phyloP scores from a whole-genome alignment of 1,284 basidiomycete genomes.

The Austropuccinia psidii region DNA sequence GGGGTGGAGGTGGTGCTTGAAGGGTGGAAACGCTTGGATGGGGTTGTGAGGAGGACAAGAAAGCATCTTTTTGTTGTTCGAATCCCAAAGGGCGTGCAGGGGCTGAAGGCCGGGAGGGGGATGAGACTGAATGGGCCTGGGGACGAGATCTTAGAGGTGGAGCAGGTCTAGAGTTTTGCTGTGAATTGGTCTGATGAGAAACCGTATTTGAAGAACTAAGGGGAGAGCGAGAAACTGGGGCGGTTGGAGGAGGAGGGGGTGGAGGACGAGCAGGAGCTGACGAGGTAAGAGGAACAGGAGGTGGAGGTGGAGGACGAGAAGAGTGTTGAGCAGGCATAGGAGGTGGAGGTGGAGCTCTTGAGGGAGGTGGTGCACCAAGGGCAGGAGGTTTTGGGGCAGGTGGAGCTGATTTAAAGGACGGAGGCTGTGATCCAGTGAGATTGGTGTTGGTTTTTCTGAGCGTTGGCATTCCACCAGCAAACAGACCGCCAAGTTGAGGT shows the following conservation, averaged over 20 bases:
- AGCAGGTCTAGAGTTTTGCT: background rate
- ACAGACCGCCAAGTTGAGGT: conserved; percentile 42
- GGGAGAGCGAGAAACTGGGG: background rate
- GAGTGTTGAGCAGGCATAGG: background rate
- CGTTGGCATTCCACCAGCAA: conserved; percentile 44
- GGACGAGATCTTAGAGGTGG: background rate
- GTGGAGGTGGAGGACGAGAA: background rate
- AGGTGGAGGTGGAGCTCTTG: conserved; percentile 25
- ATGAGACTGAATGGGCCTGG: background rate
- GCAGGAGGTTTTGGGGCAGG: conserved; percentile 25
- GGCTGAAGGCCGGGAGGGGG: background rate
- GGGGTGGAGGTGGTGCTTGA: conserved; percentile 15
- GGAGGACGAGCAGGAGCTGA: background rate
- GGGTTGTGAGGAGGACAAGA: conserved; percentile 20
- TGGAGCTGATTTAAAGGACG: conserved; percentile 13
- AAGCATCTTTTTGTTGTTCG: background rate
- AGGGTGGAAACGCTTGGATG: background rate
- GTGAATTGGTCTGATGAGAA: conserved; percentile 2
- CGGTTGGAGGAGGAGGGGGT: conserved; percentile 2
- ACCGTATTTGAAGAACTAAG: background rate
- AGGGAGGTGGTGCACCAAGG: conserved; percentile 11
- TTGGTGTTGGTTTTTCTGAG: conserved; percentile 38
- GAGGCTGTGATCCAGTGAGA: background rate
- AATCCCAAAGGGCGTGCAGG: background rate
- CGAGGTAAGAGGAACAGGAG: conserved; percentile 5